These are phyloP conservation scores for Baudoinia panamericana DNA, from an alignment of 495 filamentous ascomycete species.

Conservation along the genomic window DNA sequence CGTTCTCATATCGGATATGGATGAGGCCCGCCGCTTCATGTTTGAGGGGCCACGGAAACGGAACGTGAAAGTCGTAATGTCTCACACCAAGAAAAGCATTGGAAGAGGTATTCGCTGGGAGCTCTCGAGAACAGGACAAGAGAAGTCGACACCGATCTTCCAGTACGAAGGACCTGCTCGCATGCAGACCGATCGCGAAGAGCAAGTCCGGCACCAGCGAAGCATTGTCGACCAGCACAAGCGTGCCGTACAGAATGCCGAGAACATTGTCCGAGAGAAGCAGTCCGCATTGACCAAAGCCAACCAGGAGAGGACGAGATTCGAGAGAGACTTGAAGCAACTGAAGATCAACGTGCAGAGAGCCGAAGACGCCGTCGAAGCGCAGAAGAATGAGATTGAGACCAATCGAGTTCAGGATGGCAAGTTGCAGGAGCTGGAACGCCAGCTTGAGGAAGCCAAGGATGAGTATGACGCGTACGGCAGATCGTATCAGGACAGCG, in stretches of 20 bases:
- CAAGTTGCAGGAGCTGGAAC: constrained; percentile 45
- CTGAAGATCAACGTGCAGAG: constrained; percentile 8
- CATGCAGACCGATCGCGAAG: constrained; percentile 68
- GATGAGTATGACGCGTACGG: constrained; percentile 36
- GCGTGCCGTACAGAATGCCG: constrained; percentile 29
- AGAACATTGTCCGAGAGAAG: constrained; percentile 29
- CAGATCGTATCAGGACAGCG: constrained; percentile 40
- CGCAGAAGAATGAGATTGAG: constrained; percentile 43
- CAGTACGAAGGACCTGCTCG: constrained; percentile 41
- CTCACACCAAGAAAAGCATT: constrained; percentile 43
- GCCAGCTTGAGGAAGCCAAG: constrained; percentile 39
- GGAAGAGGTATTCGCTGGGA: constrained; percentile 43
- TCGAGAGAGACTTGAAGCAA: not conserved
- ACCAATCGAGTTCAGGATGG: constrained; percentile 47
- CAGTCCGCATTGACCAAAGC: constrained; percentile 19
- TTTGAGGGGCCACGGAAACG: constrained; percentile 37
- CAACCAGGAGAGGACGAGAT: constrained; percentile 3
- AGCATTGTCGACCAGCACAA: constrained; percentile 34
- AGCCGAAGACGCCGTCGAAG: constrained; percentile 29
- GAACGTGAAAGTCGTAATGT: constrained; percentile 62
- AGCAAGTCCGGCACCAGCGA: constrained; percentile 42
- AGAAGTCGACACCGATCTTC: constrained; percentile 42
- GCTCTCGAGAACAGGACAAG: constrained; percentile 29
- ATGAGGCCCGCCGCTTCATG: constrained; percentile 56
- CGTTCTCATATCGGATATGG: constrained; percentile 54